Conservation (phyloP, 768 basidiomycete genomes). For the Lepiota brunneoincarnata region DNA sequence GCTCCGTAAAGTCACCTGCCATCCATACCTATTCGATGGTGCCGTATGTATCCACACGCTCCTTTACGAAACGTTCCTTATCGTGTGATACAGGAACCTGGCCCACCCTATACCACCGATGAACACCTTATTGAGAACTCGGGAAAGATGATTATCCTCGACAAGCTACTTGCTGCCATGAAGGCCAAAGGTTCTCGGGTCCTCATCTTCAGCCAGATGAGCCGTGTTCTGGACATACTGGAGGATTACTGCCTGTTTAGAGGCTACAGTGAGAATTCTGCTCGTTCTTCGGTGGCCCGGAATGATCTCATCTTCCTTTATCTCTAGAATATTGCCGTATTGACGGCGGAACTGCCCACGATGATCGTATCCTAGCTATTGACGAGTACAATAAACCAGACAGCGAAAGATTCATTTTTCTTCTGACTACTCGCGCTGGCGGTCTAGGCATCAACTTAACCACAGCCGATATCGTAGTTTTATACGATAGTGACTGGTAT, state of each 20-base stretch:
- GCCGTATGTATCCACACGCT: slow-evolving; percentile 42
- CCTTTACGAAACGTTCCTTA: too few relatives aligned
- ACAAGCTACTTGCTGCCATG: slow-evolving; percentile 87
- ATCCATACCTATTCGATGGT: slow-evolving; percentile 91
- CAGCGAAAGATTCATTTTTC: slow-evolving; percentile 94
- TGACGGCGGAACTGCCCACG: slow-evolving; percentile 93
- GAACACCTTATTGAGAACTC: slow-evolving; percentile 93
- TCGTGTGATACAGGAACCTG: slow-evolving; percentile 62
- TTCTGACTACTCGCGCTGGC: slow-evolving; percentile 94
- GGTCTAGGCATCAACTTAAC: slow-evolving; percentile 97
- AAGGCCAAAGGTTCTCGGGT: slow-evolving; percentile 92
- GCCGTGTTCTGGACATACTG: slow-evolving; percentile 94
- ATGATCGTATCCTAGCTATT: slow-evolving; percentile 92
- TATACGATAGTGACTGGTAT: slow-evolving; percentile 96
- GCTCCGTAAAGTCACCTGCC: slow-evolving; percentile 86
- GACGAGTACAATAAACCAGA: slow-evolving; percentile 96
- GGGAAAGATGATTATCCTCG: slow-evolving; percentile 97
- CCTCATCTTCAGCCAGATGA: slow-evolving; percentile 99
- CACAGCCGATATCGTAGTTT: slow-evolving; percentile 89
- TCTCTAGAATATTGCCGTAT: slow-evolving; percentile 89
- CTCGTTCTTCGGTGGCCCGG: slow-evolving; percentile 5
- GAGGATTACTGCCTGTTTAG: slow-evolving; percentile 97
- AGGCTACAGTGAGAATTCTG: slow-evolving; percentile 65
- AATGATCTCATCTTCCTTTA: background rate
- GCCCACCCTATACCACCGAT: slow-evolving; percentile 97